Percentiles rank a stretch among this genome's conserved stretches.
phyloP scores from a whole-genome alignment of 1,139 yeast species.

The Hyphopichia pseudoburtonii region DNA sequence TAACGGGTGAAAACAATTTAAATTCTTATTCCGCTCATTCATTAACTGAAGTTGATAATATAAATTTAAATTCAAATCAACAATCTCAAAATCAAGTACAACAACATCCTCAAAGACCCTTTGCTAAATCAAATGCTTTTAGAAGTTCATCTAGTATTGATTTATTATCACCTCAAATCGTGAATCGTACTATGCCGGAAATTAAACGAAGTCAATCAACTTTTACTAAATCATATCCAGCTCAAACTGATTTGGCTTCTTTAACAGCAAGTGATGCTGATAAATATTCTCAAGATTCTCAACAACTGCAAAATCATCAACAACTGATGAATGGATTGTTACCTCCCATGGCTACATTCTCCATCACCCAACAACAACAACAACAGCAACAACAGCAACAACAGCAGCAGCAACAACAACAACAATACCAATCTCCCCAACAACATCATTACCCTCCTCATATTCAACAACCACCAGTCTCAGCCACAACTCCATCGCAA shows the following conservation, averaged over 20 bases:
- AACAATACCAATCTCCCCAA: conserved; percentile 1
- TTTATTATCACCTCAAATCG: conserved; percentile 29
- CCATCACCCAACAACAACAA: conserved; percentile 9
- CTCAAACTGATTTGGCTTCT: conserved; percentile 37
- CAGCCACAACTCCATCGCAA: conserved; percentile 1
- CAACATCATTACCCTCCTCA: not conserved
- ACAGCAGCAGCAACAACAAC: conserved; percentile 5
- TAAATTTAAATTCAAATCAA: not conserved
- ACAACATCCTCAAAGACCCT: not conserved
- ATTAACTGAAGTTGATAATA: not conserved
- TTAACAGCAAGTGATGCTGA: conserved; percentile 2
- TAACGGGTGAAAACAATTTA: not conserved
- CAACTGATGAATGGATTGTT: conserved; percentile 19
- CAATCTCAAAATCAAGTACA: not conserved
- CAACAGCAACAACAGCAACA: conserved; percentile 4
- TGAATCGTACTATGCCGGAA: conserved; percentile 9
- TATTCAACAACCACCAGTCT: not conserved
- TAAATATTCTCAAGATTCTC: conserved; percentile 11
- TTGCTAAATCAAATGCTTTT: not conserved
- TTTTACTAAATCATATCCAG: conserved; percentile 39
- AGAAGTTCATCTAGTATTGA: conserved; percentile 16
- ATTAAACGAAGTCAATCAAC: conserved; percentile 14
- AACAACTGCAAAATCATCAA: conserved; percentile 7
- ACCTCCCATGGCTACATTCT: conserved; percentile 43
- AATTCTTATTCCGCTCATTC: not conserved